phyloP scores from a whole-genome alignment of 805 yeast genomes.

The Henningerozyma blattae region DNA sequence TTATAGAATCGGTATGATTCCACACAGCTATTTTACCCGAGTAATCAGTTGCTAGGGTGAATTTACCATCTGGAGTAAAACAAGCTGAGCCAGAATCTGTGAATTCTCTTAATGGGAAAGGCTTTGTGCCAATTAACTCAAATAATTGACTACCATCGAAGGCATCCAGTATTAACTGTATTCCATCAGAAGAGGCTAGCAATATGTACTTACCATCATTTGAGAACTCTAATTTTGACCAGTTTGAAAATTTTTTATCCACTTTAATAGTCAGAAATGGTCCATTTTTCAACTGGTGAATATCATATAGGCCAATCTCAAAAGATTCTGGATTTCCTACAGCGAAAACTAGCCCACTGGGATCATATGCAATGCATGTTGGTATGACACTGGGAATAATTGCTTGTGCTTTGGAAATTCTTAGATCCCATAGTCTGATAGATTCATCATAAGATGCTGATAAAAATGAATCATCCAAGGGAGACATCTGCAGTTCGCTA shows the following conservation, averaged over 20 bases:
- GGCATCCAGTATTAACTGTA: conserved; percentile 58
- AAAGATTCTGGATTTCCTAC: conserved; percentile 37
- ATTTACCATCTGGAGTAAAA: conserved; percentile 57
- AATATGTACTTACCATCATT: conserved; percentile 60
- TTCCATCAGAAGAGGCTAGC: conserved; percentile 42
- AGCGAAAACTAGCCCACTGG: conserved; percentile 74
- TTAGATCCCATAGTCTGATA: conserved; percentile 78
- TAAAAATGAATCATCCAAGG: conserved; percentile 49
- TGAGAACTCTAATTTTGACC: conserved; percentile 68
- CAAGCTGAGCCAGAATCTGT: conserved; percentile 46
- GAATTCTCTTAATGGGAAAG: conserved; percentile 31
- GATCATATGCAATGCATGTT: conserved; percentile 59
- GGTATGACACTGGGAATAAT: conserved; percentile 43
- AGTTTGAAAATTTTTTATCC: conserved; percentile 25
- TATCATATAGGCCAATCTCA: conserved; percentile 48
- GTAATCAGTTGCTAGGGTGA: conserved; percentile 47
- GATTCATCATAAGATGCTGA: conserved; percentile 68
- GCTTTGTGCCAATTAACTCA: conserved; percentile 35
- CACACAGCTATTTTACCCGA: conserved; percentile 42
- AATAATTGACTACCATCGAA: conserved; percentile 44
- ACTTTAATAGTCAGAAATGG: conserved; percentile 40
- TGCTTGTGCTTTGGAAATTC: conserved; percentile 57
- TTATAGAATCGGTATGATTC: conserved; percentile 30
- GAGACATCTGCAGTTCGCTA: conserved; percentile 58
- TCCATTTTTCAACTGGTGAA: conserved; percentile 41